Evolutionary conservation across 768 basidiomycete genomes (phyloP), one percentile per base, ranked within the genome.

Genomic region (Lentinula raphanica): DNA sequence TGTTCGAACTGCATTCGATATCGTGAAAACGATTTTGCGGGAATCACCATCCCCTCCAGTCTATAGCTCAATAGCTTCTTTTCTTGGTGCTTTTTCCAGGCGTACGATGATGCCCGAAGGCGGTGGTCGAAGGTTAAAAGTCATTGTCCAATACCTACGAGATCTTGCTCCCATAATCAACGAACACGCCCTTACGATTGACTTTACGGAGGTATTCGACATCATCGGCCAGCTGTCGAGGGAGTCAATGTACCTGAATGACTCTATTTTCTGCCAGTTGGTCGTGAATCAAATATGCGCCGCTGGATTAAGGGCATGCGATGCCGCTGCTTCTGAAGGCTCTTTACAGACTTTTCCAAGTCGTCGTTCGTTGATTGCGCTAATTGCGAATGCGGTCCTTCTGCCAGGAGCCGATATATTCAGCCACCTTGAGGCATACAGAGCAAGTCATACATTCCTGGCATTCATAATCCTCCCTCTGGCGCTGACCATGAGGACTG

Each of bases 381-480:
- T 84, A 17, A 49, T 82, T 23, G 71, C 71, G 19, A 74, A 78
- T 59, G 69, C 80, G 3, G 69, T 85, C 2, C 71, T 80, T 25
- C 72, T 87, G 32, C 75, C 71, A 12, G 80, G 77, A 5, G 74
- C 72, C 1, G 82, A 88, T 60, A 70, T 85, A 8, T 70, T 89
- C 21, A 69, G 73, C 0, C 77, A 84, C 62, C 62, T 92, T 21
- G 85, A 84, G 64, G 80, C 78, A 60, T 79, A 77, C 19, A 65
- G 69, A 0, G 78, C 85, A 0, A 80, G 84, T 1, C 77, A 85
- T 60, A 77, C 80, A 40, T 87, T 85, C 65, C 74, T 90, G n/a
- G 75, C 81, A 4, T 81, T 81, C 0, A 68, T 92, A 9, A 70
- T 91, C 9, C 72, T 90, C 7, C 89, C 88, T 13, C 72, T 92